Conservation (phyloP, 495 filamentous ascomycete species). For the Penicillium nucicola region DNA sequence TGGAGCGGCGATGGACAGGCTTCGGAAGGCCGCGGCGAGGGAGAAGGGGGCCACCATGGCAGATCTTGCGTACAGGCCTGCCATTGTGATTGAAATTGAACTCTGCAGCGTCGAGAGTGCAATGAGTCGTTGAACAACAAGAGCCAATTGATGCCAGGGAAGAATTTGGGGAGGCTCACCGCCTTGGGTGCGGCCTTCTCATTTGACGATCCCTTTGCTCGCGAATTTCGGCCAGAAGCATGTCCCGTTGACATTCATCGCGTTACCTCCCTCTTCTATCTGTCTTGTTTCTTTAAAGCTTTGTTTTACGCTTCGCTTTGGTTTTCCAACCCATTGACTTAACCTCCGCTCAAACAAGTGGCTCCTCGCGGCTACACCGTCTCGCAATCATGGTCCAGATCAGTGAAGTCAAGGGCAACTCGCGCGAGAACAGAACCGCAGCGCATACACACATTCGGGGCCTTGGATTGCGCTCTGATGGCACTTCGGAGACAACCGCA, state of each 20-base stretch:
- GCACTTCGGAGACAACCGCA: constrained; percentile 69
- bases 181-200: constrained; percentile 33
- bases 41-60: constrained; percentile 36
- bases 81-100: constrained; percentile 23
- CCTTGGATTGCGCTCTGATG: constrained; percentile 78
- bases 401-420: constrained; percentile 92
- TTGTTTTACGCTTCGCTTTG: not conserved
- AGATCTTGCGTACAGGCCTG: constrained; percentile 28
- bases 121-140: not conserved
- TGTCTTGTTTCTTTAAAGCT: constrained; percentile 6
- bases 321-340: constrained; percentile 1
- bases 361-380: constrained; percentile 25
- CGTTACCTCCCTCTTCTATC: constrained; percentile 15
- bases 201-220: constrained; percentile 35
- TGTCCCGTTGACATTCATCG: constrained; percentile 10
- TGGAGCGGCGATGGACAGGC: constrained; percentile 36
- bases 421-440: constrained; percentile 91
- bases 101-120: constrained; percentile 1
- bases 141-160: constrained; percentile 9
- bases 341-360: constrained; percentile 6
- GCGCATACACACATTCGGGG: constrained; percentile 97
- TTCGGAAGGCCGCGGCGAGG: constrained; percentile 40
- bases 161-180: constrained; percentile 44
- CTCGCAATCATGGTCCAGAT: constrained; percentile 76
- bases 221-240: constrained; percentile 38